Evolutionary conservation across 768 basidiomycete genomes (phyloP).

Genomic region (Pulveroboletus sp.): DNA sequence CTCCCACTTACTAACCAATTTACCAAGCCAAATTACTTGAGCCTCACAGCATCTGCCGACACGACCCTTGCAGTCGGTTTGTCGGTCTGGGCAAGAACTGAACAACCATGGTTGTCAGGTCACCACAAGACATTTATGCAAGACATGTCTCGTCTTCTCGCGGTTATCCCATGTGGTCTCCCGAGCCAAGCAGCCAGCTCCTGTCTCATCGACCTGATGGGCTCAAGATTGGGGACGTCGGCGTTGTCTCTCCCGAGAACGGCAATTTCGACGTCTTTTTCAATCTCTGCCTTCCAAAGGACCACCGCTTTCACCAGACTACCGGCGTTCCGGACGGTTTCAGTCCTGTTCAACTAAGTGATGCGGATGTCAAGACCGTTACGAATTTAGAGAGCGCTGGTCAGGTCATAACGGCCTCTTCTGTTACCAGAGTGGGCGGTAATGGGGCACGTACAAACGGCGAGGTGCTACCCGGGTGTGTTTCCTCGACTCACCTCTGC

Average conservation of each 20-base stretch:
- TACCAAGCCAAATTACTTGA: constrained; percentile 7
- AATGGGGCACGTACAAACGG: neutral
- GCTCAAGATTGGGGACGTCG: constrained; percentile 37
- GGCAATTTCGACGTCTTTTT: constrained; percentile 38
- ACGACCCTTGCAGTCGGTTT: neutral
- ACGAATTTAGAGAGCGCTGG: constrained; percentile 10
- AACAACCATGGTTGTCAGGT: constrained; percentile 19
- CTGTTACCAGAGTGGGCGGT: constrained; percentile 8
- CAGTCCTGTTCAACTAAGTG: constrained; percentile 18
- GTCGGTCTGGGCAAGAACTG: neutral
- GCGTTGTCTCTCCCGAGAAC: constrained; percentile 29
- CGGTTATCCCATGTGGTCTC: constrained; percentile 36
- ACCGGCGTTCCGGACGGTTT: constrained; percentile 29
- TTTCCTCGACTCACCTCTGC: neutral
- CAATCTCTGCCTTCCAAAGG: constrained; percentile 34
- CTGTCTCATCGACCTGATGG: constrained; percentile 28
- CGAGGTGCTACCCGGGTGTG: constrained; percentile 9
- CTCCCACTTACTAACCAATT: constrained; percentile 7
- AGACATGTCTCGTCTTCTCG: constrained; percentile 21
- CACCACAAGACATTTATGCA: constrained; percentile 25
- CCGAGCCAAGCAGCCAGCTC: constrained; percentile 26
- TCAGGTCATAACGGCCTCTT: constrained; percentile 4
- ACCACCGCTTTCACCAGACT: constrained; percentile 18
- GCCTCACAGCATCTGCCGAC: constrained; percentile 10
- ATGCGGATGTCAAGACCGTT: constrained; percentile 15